A percentile compares a stretch with the other conserved stretches of the same genome.
These are phyloP conservation scores for Arxiozyma telluris DNA, from an alignment of 1,139 yeast species.

Conservation along the genomic window DNA sequence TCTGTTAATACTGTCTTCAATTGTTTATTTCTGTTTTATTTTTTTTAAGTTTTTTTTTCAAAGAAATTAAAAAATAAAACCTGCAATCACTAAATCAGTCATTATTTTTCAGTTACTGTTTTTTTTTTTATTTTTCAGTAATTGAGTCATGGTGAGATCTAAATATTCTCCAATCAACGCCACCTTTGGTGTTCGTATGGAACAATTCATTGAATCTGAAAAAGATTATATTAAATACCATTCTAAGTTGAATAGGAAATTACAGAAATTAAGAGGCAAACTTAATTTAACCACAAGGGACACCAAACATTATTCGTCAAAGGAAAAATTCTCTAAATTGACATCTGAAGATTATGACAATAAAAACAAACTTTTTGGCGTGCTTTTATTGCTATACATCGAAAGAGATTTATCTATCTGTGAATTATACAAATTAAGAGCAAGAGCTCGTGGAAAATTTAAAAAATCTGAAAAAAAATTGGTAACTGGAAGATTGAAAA, in stretches of 20 bases:
- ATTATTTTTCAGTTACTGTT: neutral
- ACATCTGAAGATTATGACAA: slow-evolving; percentile 22
- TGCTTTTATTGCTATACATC: slow-evolving; percentile 22
- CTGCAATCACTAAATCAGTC: neutral
- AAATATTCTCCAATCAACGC: slow-evolving; percentile 23
- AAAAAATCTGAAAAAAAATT: slow-evolving; percentile 37
- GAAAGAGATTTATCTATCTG: slow-evolving; percentile 28
- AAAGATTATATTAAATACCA: slow-evolving; percentile 26
- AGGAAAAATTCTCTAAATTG: slow-evolving; percentile 21
- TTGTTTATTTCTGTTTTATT: no score
- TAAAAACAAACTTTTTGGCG: slow-evolving; percentile 25
- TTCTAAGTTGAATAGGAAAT: slow-evolving; percentile 25
- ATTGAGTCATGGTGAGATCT: neutral
- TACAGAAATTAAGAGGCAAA: slow-evolving; percentile 26
- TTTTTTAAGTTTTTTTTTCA: no score
- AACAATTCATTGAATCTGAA: slow-evolving; percentile 26
- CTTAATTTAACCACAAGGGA: slow-evolving; percentile 26
- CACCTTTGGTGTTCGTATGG: slow-evolving; percentile 27
- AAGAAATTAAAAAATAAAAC: neutral
- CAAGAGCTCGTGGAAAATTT: slow-evolving; percentile 25
- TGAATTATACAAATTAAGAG: slow-evolving; percentile 25
- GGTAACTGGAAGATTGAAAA: slow-evolving; percentile 59
- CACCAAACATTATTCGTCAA: slow-evolving; percentile 23
- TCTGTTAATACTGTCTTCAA: neutral
- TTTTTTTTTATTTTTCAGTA: no score